Conservation (phyloP, 2,329 filamentous ascomycete species). For the Neonectria faginata region DNA sequence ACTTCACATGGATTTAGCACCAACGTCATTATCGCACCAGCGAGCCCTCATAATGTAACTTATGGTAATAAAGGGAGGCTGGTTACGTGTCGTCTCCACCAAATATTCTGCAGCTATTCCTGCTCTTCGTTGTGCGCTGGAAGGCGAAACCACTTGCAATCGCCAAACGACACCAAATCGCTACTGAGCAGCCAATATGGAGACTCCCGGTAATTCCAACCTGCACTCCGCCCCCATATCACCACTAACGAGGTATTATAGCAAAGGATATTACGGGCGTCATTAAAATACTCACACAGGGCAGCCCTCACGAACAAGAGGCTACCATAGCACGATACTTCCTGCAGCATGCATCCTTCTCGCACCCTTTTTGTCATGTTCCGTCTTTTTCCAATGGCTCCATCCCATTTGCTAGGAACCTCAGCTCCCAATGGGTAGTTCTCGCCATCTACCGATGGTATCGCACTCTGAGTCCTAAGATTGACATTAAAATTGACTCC, state of each 20-base stretch:
- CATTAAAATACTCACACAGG: conserved; percentile 76
- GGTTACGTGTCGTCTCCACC: neutral
- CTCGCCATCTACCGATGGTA: conserved; percentile 84
- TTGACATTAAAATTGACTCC: conserved; percentile 75
- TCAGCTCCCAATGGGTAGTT: conserved; percentile 75
- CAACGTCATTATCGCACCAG: neutral
- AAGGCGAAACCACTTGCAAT: neutral
- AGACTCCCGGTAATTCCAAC: conserved; percentile 4
- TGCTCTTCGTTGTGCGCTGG: neutral
- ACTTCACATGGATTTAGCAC: conserved; percentile 12
- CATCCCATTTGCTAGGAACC: conserved; percentile 55
- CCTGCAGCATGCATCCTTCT: conserved; percentile 76
- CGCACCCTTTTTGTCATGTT: conserved; percentile 83
- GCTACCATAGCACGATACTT: conserved; percentile 78
- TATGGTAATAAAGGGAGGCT: neutral
- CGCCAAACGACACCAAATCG: neutral
- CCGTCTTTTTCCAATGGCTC: conserved; percentile 61
- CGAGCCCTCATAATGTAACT: neutral
- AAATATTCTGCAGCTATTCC: neutral
- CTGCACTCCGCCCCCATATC: too few relatives aligned
- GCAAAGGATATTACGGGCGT: conserved; percentile 72
- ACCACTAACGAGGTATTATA: conserved; percentile 34
- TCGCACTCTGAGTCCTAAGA: conserved; percentile 81
- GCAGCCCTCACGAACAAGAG: conserved; percentile 73
- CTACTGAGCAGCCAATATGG: neutral